Evolutionary conservation across 2,329 filamentous ascomycete species (phyloP).

Genomic region (Calonectria pauciramosa): DNA sequence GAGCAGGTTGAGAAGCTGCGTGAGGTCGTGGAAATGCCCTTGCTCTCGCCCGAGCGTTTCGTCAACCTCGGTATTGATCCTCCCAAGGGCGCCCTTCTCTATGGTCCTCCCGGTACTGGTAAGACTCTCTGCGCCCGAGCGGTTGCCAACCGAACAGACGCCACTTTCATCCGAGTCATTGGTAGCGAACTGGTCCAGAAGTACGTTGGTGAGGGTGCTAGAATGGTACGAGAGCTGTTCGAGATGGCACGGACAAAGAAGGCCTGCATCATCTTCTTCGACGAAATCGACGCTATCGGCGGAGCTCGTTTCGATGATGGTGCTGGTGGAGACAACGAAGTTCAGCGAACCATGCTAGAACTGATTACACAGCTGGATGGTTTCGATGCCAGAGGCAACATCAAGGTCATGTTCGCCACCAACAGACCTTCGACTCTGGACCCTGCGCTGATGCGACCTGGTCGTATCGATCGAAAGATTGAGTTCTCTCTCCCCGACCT

Average conservation of each 20-base stretch:
- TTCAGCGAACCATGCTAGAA: constrained; percentile 98
- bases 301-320: constrained; percentile 97
- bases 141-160: constrained; percentile 97
- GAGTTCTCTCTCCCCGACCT: constrained; percentile 98
- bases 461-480: constrained; percentile 98
- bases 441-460: constrained; percentile 96
- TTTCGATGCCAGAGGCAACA: constrained; percentile 96
- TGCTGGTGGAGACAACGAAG: constrained; percentile 96
- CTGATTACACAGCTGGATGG: constrained; percentile 97
- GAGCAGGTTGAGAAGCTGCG: constrained; percentile 99
- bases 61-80: constrained; percentile 99
- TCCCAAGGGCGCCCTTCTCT: constrained; percentile 95
- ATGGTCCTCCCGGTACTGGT: constrained; percentile 97
- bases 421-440: constrained; percentile 96
- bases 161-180: constrained; percentile 98
- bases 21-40: constrained; percentile 98
- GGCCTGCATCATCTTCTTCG: constrained; percentile 97
- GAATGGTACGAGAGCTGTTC: constrained; percentile 98
- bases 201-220: constrained; percentile 97
- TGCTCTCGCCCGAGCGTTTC: constrained; percentile 96
- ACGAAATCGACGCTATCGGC: constrained; percentile 97
- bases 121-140: constrained; percentile 98
- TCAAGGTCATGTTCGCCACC: constrained; percentile 99
- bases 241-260: constrained; percentile 99
- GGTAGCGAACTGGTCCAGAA: constrained; percentile 98